A percentile compares a stretch with the other conserved stretches of the same genome.
Evolutionary conservation across 805 yeast species (phyloP).

Genomic region (Ogataea wickerhamii): DNA sequence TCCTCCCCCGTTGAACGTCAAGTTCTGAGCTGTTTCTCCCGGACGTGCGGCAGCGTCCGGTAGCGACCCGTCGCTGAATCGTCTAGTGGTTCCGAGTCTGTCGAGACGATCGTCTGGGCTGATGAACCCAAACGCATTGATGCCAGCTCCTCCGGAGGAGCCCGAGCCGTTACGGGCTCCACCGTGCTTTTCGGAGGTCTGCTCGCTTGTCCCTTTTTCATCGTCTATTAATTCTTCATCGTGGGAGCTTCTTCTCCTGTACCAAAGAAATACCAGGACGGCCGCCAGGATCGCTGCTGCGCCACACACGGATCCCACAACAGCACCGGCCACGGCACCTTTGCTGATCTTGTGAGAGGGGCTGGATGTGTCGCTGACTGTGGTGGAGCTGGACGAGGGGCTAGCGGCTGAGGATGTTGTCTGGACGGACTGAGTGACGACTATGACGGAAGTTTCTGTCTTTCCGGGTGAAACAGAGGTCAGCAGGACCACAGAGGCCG

Average conservation of each 20-base stretch:
- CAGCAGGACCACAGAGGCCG: slow-evolving; percentile 10
- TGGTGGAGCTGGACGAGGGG: slow-evolving; percentile 11
- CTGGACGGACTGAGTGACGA: slow-evolving; percentile 25
- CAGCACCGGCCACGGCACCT: slow-evolving; percentile 37
- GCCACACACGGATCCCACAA: slow-evolving; percentile 31
- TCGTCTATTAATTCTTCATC: slow-evolving; percentile 15
- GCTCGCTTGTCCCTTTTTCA: too few species aligned
- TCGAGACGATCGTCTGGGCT: slow-evolving; percentile 23
- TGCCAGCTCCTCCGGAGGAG: slow-evolving; percentile 10
- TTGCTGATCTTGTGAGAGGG: slow-evolving; percentile 18
- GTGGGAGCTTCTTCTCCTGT: slow-evolving; percentile 17
- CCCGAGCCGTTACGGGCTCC: neutral
- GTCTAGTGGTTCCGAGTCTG: slow-evolving; percentile 25
- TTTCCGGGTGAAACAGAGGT: slow-evolving; percentile 23
- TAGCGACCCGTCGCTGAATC: slow-evolving; percentile 34
- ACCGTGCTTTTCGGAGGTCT: slow-evolving; percentile 4
- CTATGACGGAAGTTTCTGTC: slow-evolving; percentile 22
- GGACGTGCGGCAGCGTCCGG: slow-evolving; percentile 34
- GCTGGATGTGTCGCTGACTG: slow-evolving; percentile 5
- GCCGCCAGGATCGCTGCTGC: slow-evolving; percentile 11
- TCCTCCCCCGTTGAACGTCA: neutral
- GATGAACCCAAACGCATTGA: slow-evolving; percentile 21
- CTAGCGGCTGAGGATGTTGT: slow-evolving; percentile 14
- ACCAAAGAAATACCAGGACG: slow-evolving; percentile 22
- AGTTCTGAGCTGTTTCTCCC: slow-evolving; percentile 4